A percentile compares a stretch with the other conserved stretches of the same genome.
Conservation (phyloP, 2,329 filamentous ascomycete species). For the Penicillium capsulatum region DNA sequence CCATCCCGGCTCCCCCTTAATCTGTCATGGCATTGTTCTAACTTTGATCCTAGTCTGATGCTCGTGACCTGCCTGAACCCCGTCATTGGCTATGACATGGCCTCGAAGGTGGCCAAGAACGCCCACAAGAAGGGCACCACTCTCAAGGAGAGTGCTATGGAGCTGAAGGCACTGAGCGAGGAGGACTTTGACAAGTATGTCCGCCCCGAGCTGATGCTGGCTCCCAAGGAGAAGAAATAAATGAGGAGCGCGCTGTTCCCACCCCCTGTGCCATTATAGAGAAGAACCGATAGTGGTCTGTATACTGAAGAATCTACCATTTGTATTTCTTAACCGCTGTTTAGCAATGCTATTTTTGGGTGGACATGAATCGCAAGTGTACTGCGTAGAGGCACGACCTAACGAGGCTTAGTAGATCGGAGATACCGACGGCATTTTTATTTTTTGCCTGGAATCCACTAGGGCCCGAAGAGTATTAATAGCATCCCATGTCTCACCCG, state of each 20-base stretch:
- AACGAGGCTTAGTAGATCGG: background rate
- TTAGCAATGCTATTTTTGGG: slow-evolving; percentile 3
- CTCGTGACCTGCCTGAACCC: slow-evolving; percentile 96
- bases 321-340: slow-evolving; percentile 7
- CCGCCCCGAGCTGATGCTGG: slow-evolving; percentile 90
- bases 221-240: slow-evolving; percentile 66
- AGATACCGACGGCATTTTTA: too few species aligned
- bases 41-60: slow-evolving; percentile 67
- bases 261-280: slow-evolving; percentile 18
- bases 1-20: background rate
- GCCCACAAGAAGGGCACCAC: slow-evolving; percentile 97
- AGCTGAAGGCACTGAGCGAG: slow-evolving; percentile 81
- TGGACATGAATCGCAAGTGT: too few species aligned
- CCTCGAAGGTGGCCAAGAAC: slow-evolving; percentile 95
- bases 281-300: slow-evolving; percentile 17
- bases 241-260: slow-evolving; percentile 4
- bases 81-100: slow-evolving; percentile 96
- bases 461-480: background rate
- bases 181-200: slow-evolving; percentile 90
- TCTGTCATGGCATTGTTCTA: slow-evolving; percentile 13
- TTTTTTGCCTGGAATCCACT: too few species aligned
- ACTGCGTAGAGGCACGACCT: too few species aligned
- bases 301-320: slow-evolving; percentile 19
- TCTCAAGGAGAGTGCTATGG: slow-evolving; percentile 88
- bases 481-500: slow-evolving; percentile 16